Evolutionary conservation across 2,329 filamentous ascomycete genomes (phyloP), one percentile per base, ranked within the genome.

Genomic region (Pseudopyrenochaeta lycopersici): DNA sequence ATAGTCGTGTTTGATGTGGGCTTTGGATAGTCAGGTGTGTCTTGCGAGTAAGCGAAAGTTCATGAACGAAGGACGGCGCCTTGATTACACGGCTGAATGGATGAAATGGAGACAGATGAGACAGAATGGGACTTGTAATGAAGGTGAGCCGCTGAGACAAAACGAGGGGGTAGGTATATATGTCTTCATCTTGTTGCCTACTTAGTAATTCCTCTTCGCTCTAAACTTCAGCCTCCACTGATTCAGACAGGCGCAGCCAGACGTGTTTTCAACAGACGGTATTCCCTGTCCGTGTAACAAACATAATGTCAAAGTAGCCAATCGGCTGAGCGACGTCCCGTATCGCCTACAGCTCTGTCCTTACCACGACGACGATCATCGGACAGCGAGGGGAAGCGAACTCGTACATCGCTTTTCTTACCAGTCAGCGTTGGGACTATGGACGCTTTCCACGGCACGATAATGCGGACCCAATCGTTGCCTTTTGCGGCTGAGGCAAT

Each of bases 1-100:
- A 77, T 74, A 14, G 43, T 73, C 62, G 64, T n/a, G 12, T 30
- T 41, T 12, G 30, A 48, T 49, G 40, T n/a, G n/a, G n/a, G n/a
- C n/a, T n/a, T n/a, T n/a, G n/a, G n/a, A n/a, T n/a, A 38, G 10
- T 15, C 4, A 15, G 12, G 15, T 9, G 39, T 23, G 2, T 27
- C 12, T 21, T 12, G 18, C 20, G 33, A 18, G 6, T 5, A 18
- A 23, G 6, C 17, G 18, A 40, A 40, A 23, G 17, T 20, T 18
- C 3, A 12, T 41, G 20, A 41, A 41, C 39, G 39, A 41, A 27
- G 21, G n/a, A 35, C 4, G 23, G 9, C 23, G 4, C 9, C 23
- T 4, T 27, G 23, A 27, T 27, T 4, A 9, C 4, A 27, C 23
- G 23, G 9, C 23, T 27, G 23, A 27, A 4, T 27, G 23, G 4